Evolutionary conservation across 2,329 filamentous ascomycete species (phyloP).

Genomic region (Apiospora malaysiana): DNA sequence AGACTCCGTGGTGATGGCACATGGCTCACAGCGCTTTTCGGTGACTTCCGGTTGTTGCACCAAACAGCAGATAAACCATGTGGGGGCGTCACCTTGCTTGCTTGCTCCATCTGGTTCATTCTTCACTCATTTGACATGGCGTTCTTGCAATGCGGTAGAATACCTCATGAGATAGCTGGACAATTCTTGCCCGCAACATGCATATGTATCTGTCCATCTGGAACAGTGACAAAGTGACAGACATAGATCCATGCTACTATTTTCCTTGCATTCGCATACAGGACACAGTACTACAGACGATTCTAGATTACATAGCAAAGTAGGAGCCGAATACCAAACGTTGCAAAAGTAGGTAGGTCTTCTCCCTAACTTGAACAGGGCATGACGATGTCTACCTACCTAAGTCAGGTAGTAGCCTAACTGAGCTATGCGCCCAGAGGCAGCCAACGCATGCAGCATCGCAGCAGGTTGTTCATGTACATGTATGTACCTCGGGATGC

Average conservation of each 20-base stretch:
- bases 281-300: neutral
- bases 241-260: neutral
- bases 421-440: neutral
- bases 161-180: no score
- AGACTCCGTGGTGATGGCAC: neutral
- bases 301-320: neutral
- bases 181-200: no score
- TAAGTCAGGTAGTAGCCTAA: neutral
- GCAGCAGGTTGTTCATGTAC: slow-evolving; percentile 29
- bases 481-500: slow-evolving; percentile 25
- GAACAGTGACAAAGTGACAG: neutral
- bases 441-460: slow-evolving; percentile 33
- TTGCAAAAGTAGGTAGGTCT: neutral
- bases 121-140: no score
- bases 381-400: neutral
- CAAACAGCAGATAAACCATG: neutral
- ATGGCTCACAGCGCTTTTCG: neutral
- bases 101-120: neutral
- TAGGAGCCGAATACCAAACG: neutral
- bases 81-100: neutral
- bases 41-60: slow-evolving; percentile 5
- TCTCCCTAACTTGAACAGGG: neutral
- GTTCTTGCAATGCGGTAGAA: no score
- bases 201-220: neutral
- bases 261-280: neutral